phyloP scores from a whole-genome alignment of 2,329 filamentous ascomycete genomes.

The Botrytis medusae region DNA sequence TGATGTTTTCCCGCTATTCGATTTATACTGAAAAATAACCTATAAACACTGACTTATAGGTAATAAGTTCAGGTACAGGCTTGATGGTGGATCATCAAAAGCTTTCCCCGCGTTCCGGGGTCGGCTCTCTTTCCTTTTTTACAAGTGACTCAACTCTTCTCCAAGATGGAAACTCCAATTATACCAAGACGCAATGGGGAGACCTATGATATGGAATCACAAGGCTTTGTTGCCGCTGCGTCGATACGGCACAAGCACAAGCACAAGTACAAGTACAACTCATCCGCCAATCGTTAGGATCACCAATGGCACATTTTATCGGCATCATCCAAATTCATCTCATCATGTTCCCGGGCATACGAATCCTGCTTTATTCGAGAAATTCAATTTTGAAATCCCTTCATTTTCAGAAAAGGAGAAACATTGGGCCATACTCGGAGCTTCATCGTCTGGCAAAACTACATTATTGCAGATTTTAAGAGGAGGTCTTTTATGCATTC shows the following conservation, averaged over 20 bases:
- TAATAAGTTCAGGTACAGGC: not conserved
- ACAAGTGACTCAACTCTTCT: not conserved
- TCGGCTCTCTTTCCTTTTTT: not conserved
- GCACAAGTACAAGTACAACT: slow-evolving; percentile 21
- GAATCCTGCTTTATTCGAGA: slow-evolving; percentile 73
- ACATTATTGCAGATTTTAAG: slow-evolving; percentile 77
- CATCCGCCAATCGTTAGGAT: slow-evolving; percentile 67
- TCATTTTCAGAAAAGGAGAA: slow-evolving; percentile 51
- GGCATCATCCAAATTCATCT: slow-evolving; percentile 61
- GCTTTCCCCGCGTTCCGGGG: slow-evolving; percentile 16
- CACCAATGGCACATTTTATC: slow-evolving; percentile 79
- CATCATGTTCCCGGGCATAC: slow-evolving; percentile 41
- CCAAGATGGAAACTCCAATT: not conserved
- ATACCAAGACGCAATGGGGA: slow-evolving; percentile 26
- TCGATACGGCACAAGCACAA: slow-evolving; percentile 29
- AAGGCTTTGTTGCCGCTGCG: slow-evolving; percentile 23
- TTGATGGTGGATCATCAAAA: slow-evolving; percentile 2
- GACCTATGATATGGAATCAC: slow-evolving; percentile 18
- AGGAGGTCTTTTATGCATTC: slow-evolving; percentile 73
- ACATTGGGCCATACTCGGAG: slow-evolving; percentile 83
- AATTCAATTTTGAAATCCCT: slow-evolving; percentile 69
- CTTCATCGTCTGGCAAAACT: slow-evolving; percentile 76
- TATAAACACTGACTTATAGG: not conserved
- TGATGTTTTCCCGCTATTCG: not conserved
- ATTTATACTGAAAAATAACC: not conserved